phyloP scores from a whole-genome alignment of 352 stramenopile genomes.

The Pelagophyceae sp. region DNA sequence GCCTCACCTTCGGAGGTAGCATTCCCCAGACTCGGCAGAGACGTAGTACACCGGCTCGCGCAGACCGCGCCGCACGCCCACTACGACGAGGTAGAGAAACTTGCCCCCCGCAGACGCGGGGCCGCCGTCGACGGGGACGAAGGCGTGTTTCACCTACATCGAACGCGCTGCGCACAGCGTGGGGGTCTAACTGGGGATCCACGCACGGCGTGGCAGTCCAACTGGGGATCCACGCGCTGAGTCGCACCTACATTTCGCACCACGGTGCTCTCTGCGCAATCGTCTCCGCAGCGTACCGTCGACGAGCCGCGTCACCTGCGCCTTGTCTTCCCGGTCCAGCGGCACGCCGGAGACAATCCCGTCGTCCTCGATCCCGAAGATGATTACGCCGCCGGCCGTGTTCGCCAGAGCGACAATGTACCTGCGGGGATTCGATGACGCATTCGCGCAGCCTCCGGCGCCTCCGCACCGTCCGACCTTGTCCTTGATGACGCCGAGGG shows the following conservation, averaged over 20 bases:
- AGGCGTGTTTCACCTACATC: no score
- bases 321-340: background rate
- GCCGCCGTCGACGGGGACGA: background rate
- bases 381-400: background rate
- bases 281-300: no score
- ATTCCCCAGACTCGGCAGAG: background rate
- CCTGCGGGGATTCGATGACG: no score
- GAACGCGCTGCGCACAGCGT: background rate
- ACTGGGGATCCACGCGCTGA: background rate
- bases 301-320: background rate
- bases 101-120: background rate
- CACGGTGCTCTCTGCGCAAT: no score
- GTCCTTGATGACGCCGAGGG: background rate
- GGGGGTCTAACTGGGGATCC: no score
- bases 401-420: background rate
- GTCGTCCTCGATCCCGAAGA: background rate
- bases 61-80: background rate
- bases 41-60: background rate
- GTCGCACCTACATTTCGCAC: no score
- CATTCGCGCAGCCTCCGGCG: no score
- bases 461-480: no score
- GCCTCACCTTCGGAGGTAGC: background rate
- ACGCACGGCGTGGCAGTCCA: background rate
- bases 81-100: background rate
- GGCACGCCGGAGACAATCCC: background rate